phyloP scores from a whole-genome alignment of 2,329 filamentous ascomycete species.

The Epichloe sp. region DNA sequence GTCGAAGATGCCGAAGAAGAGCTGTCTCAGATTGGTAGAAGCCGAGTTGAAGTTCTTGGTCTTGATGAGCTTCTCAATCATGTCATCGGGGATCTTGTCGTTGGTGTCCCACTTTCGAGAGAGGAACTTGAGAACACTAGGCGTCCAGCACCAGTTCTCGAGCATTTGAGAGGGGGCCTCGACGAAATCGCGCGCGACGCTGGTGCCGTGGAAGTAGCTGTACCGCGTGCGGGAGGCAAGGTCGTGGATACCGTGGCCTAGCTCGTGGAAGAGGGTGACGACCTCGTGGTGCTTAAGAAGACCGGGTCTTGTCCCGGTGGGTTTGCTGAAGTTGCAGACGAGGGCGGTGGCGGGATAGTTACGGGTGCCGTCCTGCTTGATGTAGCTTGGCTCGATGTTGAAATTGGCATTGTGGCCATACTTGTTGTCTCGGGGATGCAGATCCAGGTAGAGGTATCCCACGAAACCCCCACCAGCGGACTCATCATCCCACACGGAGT shows the following conservation, averaged over 20 bases:
- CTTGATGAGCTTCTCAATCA: constrained; percentile 60
- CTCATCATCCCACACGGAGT: constrained; percentile 71
- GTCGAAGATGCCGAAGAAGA: constrained; percentile 73
- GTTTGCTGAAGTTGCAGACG: constrained; percentile 79
- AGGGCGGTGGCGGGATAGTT: constrained; percentile 67
- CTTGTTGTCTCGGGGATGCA: constrained; percentile 69
- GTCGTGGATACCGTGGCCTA: constrained; percentile 60
- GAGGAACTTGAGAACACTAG: constrained; percentile 49
- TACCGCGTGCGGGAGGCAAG: constrained; percentile 49
- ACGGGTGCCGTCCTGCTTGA: constrained; percentile 52
- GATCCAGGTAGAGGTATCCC: constrained; percentile 72
- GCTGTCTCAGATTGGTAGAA: constrained; percentile 63
- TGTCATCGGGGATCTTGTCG: constrained; percentile 58
- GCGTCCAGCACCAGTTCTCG: constrained; percentile 65
- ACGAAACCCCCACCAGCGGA: constrained; percentile 59
- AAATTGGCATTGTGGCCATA: constrained; percentile 82
- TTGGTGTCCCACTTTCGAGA: constrained; percentile 61
- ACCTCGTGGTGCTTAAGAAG: constrained; percentile 75
- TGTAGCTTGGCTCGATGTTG: constrained; percentile 61
- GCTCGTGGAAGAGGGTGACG: constrained; percentile 69
- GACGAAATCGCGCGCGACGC: constrained; percentile 54
- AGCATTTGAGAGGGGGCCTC: constrained; percentile 60
- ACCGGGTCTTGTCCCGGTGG: constrained; percentile 61
- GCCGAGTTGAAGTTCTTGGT: constrained; percentile 75
- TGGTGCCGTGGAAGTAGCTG: constrained; percentile 55